A percentile compares a stretch with the other conserved stretches of the same genome.
Evolutionary conservation across 345 rosid species (phyloP).

Genomic region (Pistacia integerrima): DNA sequence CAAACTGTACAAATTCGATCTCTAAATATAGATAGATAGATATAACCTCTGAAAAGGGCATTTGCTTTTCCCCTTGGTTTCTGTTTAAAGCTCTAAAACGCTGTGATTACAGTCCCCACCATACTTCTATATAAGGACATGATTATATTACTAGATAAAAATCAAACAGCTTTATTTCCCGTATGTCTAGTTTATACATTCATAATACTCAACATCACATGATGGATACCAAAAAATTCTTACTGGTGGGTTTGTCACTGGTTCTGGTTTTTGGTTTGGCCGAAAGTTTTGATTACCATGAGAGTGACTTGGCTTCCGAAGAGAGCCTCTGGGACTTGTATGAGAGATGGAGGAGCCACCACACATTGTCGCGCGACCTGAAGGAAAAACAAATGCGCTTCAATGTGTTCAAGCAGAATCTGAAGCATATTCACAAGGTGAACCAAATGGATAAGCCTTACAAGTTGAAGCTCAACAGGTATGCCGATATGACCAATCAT

Average conservation of each 20-base stretch:
- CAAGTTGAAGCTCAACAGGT: slow-evolving; percentile 35
- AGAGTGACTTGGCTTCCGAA: slow-evolving; percentile 39
- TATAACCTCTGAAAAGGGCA: background rate
- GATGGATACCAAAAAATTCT: slow-evolving; percentile 9
- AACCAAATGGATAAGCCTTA: slow-evolving; percentile 49
- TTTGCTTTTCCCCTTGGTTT: slow-evolving; percentile 18
- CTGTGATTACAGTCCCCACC: background rate
- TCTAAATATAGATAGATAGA: background rate
- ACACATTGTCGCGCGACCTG: slow-evolving; percentile 32
- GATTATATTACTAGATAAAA: background rate
- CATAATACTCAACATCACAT: background rate
- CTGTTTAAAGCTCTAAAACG: slow-evolving; percentile 21
- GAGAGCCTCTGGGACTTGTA: slow-evolving; percentile 46
- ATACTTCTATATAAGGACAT: background rate
- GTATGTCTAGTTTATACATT: background rate
- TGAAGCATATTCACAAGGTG: slow-evolving; percentile 38
- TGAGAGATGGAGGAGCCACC: slow-evolving; percentile 54
- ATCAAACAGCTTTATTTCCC: background rate
- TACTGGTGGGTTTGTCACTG: slow-evolving; percentile 24
- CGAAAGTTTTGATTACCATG: slow-evolving; percentile 38
- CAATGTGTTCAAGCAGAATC: slow-evolving; percentile 49
- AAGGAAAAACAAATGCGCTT: slow-evolving; percentile 41
- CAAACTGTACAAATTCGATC: slow-evolving; percentile 4
- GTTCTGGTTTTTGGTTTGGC: slow-evolving; percentile 29
- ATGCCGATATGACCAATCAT: slow-evolving; percentile 44